phyloP scores from a whole-genome alignment of 345 rosid species.

The Acer campestre region DNA sequence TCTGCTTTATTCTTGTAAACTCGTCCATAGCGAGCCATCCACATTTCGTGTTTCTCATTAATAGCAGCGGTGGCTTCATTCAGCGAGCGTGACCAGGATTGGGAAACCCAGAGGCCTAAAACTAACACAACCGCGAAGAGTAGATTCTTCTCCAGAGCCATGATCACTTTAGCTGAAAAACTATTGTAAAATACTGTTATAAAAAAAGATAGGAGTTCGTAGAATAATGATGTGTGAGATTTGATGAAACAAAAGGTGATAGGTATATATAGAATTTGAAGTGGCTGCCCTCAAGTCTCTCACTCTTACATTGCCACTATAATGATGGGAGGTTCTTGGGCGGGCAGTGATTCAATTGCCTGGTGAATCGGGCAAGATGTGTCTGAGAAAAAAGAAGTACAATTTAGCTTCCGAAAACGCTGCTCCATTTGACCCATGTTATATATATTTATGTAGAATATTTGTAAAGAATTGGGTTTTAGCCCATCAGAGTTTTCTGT shows the following conservation, averaged over 20 bases:
- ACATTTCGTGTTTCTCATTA: slow-evolving; percentile 24
- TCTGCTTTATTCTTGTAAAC: slow-evolving; percentile 17
- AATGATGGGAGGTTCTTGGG: neutral
- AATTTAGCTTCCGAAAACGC: neutral
- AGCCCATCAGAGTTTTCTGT: no score
- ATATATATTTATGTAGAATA: no score
- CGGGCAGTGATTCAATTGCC: neutral
- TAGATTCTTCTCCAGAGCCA: slow-evolving; percentile 13
- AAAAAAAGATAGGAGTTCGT: neutral
- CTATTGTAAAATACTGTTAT: no score
- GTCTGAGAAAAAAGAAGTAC: neutral
- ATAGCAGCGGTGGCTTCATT: slow-evolving; percentile 19
- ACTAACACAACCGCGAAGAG: neutral
- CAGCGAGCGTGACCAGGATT: slow-evolving; percentile 28
- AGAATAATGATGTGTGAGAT: neutral
- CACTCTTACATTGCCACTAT: neutral
- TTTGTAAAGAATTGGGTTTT: no score
- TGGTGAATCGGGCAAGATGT: slow-evolving; percentile 16
- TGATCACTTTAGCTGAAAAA: neutral
- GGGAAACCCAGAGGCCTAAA: slow-evolving; percentile 22
- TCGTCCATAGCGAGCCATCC: slow-evolving; percentile 27
- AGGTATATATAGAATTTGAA: slow-evolving; percentile 3
- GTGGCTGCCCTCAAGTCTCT: neutral
- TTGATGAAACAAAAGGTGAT: neutral
- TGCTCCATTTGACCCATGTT: neutral